Conservation (phyloP, 2,329 filamentous ascomycete species). For the Fusarium pininemorale region DNA sequence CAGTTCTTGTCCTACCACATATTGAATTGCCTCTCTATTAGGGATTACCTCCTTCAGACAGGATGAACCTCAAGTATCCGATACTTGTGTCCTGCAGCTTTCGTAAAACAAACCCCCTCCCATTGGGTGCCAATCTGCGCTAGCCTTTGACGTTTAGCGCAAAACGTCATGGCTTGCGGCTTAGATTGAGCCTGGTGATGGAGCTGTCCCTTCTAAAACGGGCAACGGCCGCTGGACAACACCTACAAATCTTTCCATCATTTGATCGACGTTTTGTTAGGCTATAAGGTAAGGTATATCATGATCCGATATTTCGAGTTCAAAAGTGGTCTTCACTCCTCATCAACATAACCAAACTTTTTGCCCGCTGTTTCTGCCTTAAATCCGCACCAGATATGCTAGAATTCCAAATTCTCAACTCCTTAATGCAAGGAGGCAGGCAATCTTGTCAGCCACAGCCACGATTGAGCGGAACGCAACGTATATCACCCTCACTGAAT, state of each 20-base stretch:
- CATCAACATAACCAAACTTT: not conserved
- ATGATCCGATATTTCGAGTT: not conserved
- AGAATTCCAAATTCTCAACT: not conserved
- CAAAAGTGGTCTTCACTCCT: not conserved
- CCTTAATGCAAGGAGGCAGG: constrained; percentile 24
- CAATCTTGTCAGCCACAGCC: constrained; percentile 33
- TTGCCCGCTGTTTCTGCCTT: not conserved
- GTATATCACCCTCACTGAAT: not conserved
- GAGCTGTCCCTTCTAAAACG: constrained; percentile 20
- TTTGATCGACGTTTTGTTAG: not conserved
- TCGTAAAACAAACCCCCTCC: constrained; percentile 31
- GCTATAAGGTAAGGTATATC: not conserved
- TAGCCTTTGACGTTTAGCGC: constrained; percentile 20
- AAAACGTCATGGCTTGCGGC: constrained; percentile 38
- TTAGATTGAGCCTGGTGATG: constrained; percentile 28
- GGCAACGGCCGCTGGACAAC: constrained; percentile 15
- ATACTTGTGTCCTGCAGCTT: constrained; percentile 31
- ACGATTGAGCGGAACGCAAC: constrained; percentile 22
- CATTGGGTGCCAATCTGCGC: constrained; percentile 3
- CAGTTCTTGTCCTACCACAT: not conserved
- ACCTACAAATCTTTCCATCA: not conserved
- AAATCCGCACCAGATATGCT: not conserved
- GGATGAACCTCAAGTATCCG: not conserved
- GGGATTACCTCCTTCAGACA: not conserved
- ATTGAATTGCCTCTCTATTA: not conserved